Percentiles rank a stretch among this genome's conserved stretches.
phyloP scores from a whole-genome alignment of 2,329 filamentous ascomycete species.

The Stagonosporopsis tanaceti region DNA sequence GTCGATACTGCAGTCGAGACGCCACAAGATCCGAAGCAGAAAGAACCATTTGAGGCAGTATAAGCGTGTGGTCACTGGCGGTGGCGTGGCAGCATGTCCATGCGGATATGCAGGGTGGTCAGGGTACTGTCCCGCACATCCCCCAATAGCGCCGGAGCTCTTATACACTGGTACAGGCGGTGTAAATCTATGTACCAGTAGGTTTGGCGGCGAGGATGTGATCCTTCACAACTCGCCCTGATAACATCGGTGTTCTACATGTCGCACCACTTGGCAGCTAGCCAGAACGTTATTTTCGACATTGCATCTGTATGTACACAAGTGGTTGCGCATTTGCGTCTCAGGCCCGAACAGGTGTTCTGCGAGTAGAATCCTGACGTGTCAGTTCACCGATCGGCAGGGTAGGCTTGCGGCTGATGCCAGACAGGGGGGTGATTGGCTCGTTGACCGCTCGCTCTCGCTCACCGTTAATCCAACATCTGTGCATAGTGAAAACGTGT shows the following conservation, averaged over 20 bases:
- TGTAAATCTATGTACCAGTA: conserved; percentile 4
- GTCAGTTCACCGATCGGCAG: conserved; percentile 17
- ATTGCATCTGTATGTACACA: neutral
- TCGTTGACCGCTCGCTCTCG: neutral
- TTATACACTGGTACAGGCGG: conserved; percentile 3
- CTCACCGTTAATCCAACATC: neutral
- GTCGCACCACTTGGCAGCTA: neutral
- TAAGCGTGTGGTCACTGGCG: conserved; percentile 6
- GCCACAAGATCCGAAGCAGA: conserved; percentile 16
- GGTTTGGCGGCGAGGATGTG: conserved; percentile 1
- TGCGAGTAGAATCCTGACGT: conserved; percentile 4
- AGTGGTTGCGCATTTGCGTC: neutral
- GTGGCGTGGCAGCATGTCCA: conserved; percentile 12
- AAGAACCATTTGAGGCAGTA: neutral
- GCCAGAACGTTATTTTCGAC: neutral
- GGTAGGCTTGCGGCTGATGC: conserved; percentile 13
- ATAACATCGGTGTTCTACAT: neutral
- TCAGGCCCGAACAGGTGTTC: conserved; percentile 18
- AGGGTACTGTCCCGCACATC: conserved; percentile 11
- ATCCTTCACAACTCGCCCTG: neutral
- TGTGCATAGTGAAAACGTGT: neutral
- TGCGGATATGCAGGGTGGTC: conserved; percentile 18
- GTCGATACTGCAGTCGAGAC: conserved; percentile 16
- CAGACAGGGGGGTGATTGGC: neutral
- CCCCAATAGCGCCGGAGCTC: conserved; percentile 7